Base-by-base conservation (phyloP, 306 rosid species). In the Castanea crenata region DNA sequence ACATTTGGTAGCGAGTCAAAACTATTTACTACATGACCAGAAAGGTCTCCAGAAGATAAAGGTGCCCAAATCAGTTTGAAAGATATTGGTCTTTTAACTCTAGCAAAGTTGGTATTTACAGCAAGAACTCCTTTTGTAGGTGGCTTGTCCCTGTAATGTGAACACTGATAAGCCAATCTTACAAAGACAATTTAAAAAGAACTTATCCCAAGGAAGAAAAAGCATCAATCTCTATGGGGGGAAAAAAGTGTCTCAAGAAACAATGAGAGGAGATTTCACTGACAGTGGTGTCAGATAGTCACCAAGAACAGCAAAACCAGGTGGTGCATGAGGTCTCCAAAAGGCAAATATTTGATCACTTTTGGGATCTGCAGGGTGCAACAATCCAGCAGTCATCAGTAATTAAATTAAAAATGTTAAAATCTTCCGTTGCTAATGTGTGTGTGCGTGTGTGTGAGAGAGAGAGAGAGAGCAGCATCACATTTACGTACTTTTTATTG, bases 281-380 rank as follows among this genome's bases (percentile, higher is more conserved):
- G 55, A 95, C 99, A 89, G 76, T 74, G 99, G 96, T 29, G 97
- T 95, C 84, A 95, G 76, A 87, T 83, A 95, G 91, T 92, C 99
- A 54, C 99, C 99, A 80, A 95, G 91, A 78, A 89, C 89, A 57
- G 96, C 94, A 89, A 95, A 95, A 74, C 99, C 99, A 74, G 92
- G 94, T 62, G 99, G 98, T 75, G 98, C 94, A 69, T 73, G 92
- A 84, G 99, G 99, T 86, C 99, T 91, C 99, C 99, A 95, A 75
- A 95, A 87, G 80, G 87, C 89, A 83, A 87, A 93, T 75, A 86
- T 79, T 87, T 95, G 99, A 71, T 89, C 98, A 74, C 82, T 77
- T 76, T 56, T 44, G 73, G 88, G 80, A 90, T 83, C 99, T 94
- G 94, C 84, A 82, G 59, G 41, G 80, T 82, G 76, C 78, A 85